A percentile compares a stretch with the other conserved stretches of the same genome.
phyloP scores from a whole-genome alignment of 441 rosid species.

The Metrosideros polymorpha region DNA sequence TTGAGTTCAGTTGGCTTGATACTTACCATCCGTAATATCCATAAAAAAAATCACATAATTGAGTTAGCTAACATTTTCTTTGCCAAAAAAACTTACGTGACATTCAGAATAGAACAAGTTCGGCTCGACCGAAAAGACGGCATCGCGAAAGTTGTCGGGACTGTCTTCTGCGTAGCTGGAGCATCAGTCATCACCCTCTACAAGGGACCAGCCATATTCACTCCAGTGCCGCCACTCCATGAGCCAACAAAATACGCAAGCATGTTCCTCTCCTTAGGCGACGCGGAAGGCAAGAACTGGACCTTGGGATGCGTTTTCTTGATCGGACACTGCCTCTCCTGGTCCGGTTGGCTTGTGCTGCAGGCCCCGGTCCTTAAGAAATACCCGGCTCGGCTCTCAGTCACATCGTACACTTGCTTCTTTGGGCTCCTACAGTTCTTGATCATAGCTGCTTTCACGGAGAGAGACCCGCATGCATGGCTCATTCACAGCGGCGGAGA shows the following conservation, averaged over 20 bases:
- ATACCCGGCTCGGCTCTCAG: conserved; percentile 11
- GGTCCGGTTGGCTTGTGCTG: conserved; percentile 5
- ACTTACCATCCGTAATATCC: not conserved
- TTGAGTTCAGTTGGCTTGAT: not conserved
- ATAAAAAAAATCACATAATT: not conserved
- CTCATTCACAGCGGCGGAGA: conserved; percentile 75
- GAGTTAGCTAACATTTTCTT: not conserved
- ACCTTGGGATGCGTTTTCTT: conserved; percentile 13
- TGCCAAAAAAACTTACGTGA: not conserved
- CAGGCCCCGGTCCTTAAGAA: conserved; percentile 3
- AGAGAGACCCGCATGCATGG: conserved; percentile 79
- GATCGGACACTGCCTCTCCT: conserved; percentile 4
- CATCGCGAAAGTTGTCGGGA: conserved; percentile 9
- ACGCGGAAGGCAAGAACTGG: conserved; percentile 4
- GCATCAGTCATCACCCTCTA: conserved; percentile 10
- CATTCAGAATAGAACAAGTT: conserved; percentile 9
- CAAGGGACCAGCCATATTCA: not conserved
- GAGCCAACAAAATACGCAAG: not conserved
- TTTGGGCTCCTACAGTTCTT: conserved; percentile 28
- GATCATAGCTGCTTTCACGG: conserved; percentile 64
- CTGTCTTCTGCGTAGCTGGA: conserved; percentile 2
- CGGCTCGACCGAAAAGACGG: not conserved
- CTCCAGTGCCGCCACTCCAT: not conserved
- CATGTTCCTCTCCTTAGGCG: not conserved
- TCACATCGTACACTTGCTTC: conserved; percentile 5